These are phyloP conservation scores for Rosa multiflora DNA, from an alignment of 306 rosid species.

Conservation along the genomic window DNA sequence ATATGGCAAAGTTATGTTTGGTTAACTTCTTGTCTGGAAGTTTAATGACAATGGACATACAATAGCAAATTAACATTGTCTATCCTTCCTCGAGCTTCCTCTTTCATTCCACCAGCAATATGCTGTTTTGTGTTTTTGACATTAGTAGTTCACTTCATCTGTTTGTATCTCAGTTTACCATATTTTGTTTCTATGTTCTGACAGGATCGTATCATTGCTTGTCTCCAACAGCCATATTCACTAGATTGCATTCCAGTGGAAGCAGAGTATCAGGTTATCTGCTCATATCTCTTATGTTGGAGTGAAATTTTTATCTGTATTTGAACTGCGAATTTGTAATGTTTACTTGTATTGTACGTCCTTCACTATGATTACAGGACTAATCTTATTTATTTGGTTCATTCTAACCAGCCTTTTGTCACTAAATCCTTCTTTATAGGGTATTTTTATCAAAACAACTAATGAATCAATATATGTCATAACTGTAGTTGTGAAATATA, in stretches of 20 bases:
- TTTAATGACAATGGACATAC: neutral
- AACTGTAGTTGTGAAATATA: neutral
- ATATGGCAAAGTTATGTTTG: no score
- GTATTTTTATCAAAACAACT: neutral
- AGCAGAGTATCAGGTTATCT: slow-evolving; percentile 92
- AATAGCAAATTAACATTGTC: no score
- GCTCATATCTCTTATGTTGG: neutral
- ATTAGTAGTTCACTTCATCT: neutral
- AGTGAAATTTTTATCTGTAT: neutral
- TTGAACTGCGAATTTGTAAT: neutral
- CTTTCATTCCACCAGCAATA: neutral
- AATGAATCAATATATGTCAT: neutral
- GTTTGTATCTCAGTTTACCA: slow-evolving; percentile 7
- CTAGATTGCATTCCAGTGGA: slow-evolving; percentile 99
- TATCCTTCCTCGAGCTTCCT: neutral
- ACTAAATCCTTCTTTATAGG: neutral
- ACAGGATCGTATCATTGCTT: slow-evolving; percentile 96
- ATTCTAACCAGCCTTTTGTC: neutral
- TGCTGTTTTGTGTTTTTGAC: neutral
- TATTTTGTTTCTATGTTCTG: slow-evolving; percentile 15
- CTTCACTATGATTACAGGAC: neutral
- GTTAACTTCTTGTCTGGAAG: no score
- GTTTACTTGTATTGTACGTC: neutral
- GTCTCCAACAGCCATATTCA: slow-evolving; percentile 96
- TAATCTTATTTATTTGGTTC: neutral